Evolutionary conservation across 192 early-diverging fungal species (phyloP).

Genomic region (Cladochytrium replicatum): DNA sequence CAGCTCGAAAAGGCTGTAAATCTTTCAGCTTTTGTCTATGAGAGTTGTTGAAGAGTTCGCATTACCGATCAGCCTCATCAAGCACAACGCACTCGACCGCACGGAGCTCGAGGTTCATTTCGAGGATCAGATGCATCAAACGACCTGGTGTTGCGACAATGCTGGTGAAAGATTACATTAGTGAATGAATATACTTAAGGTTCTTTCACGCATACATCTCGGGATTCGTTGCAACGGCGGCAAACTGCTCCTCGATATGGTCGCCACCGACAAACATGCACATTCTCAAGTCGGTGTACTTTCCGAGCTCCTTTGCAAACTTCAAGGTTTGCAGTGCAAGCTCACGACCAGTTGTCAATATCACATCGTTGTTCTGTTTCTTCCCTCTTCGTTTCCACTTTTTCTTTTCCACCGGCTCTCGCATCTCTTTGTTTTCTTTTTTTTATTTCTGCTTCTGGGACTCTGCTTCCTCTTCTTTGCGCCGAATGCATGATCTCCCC

Average conservation of each 20-base stretch:
- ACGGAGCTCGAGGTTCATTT: constrained; percentile 82
- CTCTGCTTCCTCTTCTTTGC: no score
- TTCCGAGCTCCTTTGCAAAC: constrained; percentile 82
- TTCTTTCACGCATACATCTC: no score
- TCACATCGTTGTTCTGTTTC: no score
- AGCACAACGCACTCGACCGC: constrained; percentile 93
- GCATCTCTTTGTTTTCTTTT: no score
- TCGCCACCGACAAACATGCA: constrained; percentile 93
- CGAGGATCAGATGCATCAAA: constrained; percentile 52
- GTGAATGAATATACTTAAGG: no score
- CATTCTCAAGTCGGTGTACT: constrained; percentile 84
- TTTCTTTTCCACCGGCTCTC: no score
- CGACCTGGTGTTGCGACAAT: constrained; percentile 41
- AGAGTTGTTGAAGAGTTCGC: no score
- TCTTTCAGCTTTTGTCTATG: no score
- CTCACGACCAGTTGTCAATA: constrained; percentile 92
- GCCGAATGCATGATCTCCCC: no score
- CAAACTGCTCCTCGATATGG: constrained; percentile 92
- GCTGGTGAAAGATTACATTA: constrained; percentile 18
- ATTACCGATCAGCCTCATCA: constrained; percentile 94
- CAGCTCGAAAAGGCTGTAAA: constrained; percentile 76
- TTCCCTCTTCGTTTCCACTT: no score
- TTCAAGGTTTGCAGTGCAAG: constrained; percentile 93
- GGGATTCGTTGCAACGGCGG: constrained; percentile 84
- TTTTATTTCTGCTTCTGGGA: no score